These are phyloP conservation scores for Singerocomus rubriflavus DNA, from an alignment of 1,284 basidiomycete species.

Conservation along the genomic window DNA sequence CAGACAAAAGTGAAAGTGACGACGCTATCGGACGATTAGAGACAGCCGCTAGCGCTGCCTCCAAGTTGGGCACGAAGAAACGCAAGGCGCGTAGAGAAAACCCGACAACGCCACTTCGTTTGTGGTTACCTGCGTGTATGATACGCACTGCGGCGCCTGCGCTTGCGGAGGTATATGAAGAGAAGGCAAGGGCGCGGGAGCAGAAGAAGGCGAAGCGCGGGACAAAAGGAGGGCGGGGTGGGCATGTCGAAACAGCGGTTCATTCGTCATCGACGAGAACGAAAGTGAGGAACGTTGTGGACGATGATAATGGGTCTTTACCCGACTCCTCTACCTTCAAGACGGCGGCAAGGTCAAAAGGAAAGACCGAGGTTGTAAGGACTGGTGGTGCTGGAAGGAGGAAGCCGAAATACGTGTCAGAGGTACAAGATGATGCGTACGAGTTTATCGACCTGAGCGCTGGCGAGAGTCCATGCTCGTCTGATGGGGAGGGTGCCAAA, in stretches of 20 bases:
- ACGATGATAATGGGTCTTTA: neutral
- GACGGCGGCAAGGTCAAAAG: conserved; percentile 1
- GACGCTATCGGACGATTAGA: conserved; percentile 31
- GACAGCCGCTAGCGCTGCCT: conserved; percentile 42
- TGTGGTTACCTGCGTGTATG: conserved; percentile 80
- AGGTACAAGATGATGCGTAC: conserved; percentile 32
- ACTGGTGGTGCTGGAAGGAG: conserved; percentile 7
- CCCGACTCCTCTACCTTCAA: conserved; percentile 10
- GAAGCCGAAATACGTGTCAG: conserved; percentile 25
- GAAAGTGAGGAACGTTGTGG: neutral
- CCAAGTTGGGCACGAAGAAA: conserved; percentile 37
- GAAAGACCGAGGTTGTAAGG: conserved; percentile 6
- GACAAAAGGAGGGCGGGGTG: conserved; percentile 11
- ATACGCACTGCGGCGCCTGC: conserved; percentile 61
- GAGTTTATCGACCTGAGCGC: conserved; percentile 28
- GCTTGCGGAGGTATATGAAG: conserved; percentile 60
- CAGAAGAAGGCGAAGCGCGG: conserved; percentile 48
- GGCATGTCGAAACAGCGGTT: neutral
- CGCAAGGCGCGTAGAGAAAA: conserved; percentile 37
- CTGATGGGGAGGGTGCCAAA: conserved; percentile 11
- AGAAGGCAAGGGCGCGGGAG: conserved; percentile 45
- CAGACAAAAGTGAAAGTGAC: conserved; percentile 38
- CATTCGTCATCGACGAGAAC: conserved; percentile 3
- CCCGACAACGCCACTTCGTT: conserved; percentile 49
- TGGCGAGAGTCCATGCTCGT: conserved; percentile 23